Evolutionary conservation across 1,284 basidiomycete genomes (phyloP).

Genomic region (Xanthoconium separans): DNA sequence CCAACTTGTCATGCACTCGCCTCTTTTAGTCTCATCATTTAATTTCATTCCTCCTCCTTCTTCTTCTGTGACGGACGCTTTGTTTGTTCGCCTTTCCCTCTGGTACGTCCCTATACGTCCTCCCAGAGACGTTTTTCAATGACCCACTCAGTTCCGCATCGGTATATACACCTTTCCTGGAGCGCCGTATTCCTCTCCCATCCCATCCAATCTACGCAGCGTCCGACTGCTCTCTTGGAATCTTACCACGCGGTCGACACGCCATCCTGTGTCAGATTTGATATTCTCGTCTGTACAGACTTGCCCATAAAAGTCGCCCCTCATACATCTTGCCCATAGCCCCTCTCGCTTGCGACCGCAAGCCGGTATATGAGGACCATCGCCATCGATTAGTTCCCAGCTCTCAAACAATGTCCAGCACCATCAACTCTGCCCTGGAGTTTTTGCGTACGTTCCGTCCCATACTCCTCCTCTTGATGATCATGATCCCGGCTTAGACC

Average conservation of each 20-base stretch:
- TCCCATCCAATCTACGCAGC: constrained; percentile 19
- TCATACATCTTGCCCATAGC: constrained; percentile 33
- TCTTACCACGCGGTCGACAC: constrained; percentile 30
- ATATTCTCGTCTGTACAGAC: constrained; percentile 24
- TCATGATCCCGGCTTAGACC: constrained; percentile 16
- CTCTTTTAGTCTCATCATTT: constrained; percentile 33
- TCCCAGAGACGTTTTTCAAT: constrained; percentile 20
- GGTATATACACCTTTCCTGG: constrained; percentile 26
- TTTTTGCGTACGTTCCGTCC: constrained; percentile 24
- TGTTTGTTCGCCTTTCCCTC: constrained; percentile 28
- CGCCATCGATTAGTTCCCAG: constrained; percentile 10
- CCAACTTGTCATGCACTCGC: constrained; percentile 18
- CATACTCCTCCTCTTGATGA: not conserved
- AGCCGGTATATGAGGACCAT: constrained; percentile 25
- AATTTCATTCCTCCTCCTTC: constrained; percentile 24
- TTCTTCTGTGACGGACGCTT: constrained; percentile 30
- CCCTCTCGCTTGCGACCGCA: constrained; percentile 30
- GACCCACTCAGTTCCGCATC: constrained; percentile 31
- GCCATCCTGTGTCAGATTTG: constrained; percentile 34
- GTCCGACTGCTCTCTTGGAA: constrained; percentile 9
- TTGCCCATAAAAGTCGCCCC: constrained; percentile 25
- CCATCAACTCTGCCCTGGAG: constrained; percentile 15
- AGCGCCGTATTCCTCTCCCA: constrained; percentile 15
- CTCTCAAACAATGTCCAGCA: constrained; percentile 17
- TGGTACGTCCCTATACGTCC: constrained; percentile 29